Conservation (phyloP, 768 basidiomycete genomes). For the Termitomyces sp. region DNA sequence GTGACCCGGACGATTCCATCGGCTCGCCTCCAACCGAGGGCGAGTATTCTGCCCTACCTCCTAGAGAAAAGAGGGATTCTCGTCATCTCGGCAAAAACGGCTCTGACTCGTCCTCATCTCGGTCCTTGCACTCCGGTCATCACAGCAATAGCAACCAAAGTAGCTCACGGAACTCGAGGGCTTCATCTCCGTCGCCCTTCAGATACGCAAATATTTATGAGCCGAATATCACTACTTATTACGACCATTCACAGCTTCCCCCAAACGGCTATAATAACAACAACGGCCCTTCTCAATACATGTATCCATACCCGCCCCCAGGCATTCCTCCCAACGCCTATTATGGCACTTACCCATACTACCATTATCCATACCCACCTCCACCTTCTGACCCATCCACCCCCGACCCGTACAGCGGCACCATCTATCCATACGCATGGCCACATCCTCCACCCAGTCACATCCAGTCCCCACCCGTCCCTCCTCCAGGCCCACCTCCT, state of each 20-base stretch:
- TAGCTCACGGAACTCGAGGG: conserved; percentile 67
- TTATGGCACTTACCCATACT: conserved; percentile 37
- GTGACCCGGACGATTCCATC: no score
- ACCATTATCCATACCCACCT: conserved; percentile 30
- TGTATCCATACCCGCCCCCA: conserved; percentile 45
- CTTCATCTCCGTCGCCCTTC: conserved; percentile 66
- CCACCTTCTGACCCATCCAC: conserved; percentile 29
- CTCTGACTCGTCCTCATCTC: conserved; percentile 17
- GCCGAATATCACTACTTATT: conserved; percentile 21
- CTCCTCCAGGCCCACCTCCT: conserved; percentile 15
- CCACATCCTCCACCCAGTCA: conserved; percentile 23
- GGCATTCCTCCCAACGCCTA: conserved; percentile 32
- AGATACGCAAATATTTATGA: conserved; percentile 73
- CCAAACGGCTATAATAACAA: conserved; percentile 15
- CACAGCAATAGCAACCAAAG: no score
- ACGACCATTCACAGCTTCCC: conserved; percentile 31
- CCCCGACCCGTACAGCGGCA: conserved; percentile 25
- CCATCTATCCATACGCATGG: conserved; percentile 33
- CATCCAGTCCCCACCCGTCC: conserved; percentile 17
- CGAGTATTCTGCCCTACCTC: no score
- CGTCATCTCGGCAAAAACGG: conserved; percentile 20
- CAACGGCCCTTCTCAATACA: conserved; percentile 34
- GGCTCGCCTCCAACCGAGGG: no score
- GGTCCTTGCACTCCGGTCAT: no score
- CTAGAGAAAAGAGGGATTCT: no score